Percentiles rank a stretch among this genome's conserved stretches.
Evolutionary conservation across 2,329 filamentous ascomycete species (phyloP).

Genomic region (Harringtonia aguacate): DNA sequence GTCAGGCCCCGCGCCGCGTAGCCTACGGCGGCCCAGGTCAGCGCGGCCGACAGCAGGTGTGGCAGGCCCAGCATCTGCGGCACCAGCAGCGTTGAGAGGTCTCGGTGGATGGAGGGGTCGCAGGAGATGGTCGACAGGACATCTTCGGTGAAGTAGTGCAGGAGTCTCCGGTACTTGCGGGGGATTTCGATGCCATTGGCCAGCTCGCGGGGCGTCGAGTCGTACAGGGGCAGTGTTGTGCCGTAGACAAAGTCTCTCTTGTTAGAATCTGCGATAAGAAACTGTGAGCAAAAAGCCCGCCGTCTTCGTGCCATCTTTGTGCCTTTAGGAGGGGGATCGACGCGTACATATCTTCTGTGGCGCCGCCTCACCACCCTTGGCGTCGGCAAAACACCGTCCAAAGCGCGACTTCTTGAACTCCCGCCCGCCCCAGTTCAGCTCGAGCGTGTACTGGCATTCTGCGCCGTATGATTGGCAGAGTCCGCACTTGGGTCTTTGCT

Average conservation of each 20-base stretch:
- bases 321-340: too few relatives aligned
- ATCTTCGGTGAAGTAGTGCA: constrained; percentile 8
- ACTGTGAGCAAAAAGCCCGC: too few relatives aligned
- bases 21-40: constrained; percentile 4
- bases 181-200: constrained; percentile 6
- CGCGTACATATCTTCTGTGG: too few relatives aligned
- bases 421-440: constrained; percentile 5
- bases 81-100: constrained; percentile 5
- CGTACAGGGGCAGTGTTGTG: too few relatives aligned
- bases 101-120: constrained; percentile 7
- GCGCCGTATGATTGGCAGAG: constrained; percentile 1
- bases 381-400: too few relatives aligned
- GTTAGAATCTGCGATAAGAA: too few relatives aligned
- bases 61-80: constrained; percentile 5
- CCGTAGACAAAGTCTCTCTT: too few relatives aligned
- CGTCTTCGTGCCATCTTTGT: too few relatives aligned
- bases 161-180: constrained; percentile 6
- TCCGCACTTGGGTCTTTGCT: constrained; percentile 7
- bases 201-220: constrained; percentile 1
- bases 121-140: constrained; percentile 6
- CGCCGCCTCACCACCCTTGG: too few relatives aligned
- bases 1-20: constrained; percentile 6
- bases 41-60: constrained; percentile 6
- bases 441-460: constrained; percentile 7
- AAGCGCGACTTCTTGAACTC: too few relatives aligned